Percentiles rank a stretch among this genome's conserved stretches.
Conservation (phyloP, 1,284 basidiomycete genomes). For the Rhodotorula sp. region DNA sequence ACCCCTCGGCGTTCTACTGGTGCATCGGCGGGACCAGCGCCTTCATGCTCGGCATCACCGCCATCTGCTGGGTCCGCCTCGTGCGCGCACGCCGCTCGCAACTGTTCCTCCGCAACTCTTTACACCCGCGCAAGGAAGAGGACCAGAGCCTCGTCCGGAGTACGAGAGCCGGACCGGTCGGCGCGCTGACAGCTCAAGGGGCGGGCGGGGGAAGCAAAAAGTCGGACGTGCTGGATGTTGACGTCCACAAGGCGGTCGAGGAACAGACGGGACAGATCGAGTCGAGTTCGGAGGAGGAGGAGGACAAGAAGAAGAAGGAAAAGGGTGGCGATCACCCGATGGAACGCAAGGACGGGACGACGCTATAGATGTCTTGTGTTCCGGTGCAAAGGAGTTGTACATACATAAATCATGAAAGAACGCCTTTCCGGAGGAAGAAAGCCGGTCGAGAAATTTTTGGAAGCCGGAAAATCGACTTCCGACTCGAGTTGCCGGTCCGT, state of each 20-base stretch:
- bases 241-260: neutral
- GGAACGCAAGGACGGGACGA: constrained; percentile 22
- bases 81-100: constrained; percentile 29
- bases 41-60: constrained; percentile 30
- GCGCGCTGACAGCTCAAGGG: neutral
- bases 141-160: neutral
- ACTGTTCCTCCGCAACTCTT: constrained; percentile 27
- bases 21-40: neutral
- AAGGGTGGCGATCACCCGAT: constrained; percentile 10
- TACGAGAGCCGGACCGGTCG: constrained; percentile 21
- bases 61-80: constrained; percentile 28
- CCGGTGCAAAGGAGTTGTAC: no score
- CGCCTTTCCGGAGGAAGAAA: no score
- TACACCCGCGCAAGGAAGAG: constrained; percentile 5
- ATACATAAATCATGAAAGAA: neutral
- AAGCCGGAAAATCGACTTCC: no score
- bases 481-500: no score
- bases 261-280: neutral
- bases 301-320: neutral
- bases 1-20: constrained; percentile 16
- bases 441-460: no score
- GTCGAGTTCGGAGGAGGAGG: neutral
- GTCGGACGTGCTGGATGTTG: neutral
- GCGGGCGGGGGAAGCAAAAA: neutral
- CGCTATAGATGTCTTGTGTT: neutral